Percentiles rank a stretch among this genome's conserved stretches.
Conservation (phyloP, 345 rosid genomes). For the Dipteronia sinensis region DNA sequence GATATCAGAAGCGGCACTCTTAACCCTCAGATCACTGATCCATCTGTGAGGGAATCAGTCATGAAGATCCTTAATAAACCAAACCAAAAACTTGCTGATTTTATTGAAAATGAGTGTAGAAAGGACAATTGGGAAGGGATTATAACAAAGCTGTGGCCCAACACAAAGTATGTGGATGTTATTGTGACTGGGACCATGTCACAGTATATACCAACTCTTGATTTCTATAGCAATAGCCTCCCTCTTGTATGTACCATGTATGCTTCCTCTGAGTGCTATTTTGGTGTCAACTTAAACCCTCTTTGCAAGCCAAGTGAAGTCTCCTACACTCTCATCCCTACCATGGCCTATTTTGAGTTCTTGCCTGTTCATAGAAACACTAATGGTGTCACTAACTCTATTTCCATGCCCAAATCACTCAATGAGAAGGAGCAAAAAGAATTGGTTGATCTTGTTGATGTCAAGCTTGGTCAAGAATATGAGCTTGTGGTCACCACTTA, state of each 20-base stretch:
- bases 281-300: conserved; percentile 85
- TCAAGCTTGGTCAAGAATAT: conserved; percentile 89
- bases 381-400: conserved; percentile 67
- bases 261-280: conserved; percentile 96
- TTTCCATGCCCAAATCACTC: conserved; percentile 65
- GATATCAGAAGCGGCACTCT: conserved; percentile 60
- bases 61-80: conserved; percentile 62
- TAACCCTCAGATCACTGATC: conserved; percentile 55
- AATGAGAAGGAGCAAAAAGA: conserved; percentile 82
- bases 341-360: conserved; percentile 96
- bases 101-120: conserved; percentile 52
- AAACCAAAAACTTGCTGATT: conserved; percentile 62
- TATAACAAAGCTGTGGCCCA: conserved; percentile 77
- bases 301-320: conserved; percentile 87
- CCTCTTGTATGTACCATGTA: conserved; percentile 97
- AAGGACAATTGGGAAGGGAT: conserved; percentile 71
- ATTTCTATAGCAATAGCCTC: conserved; percentile 79
- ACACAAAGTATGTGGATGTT: conserved; percentile 87
- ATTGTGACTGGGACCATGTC: conserved; percentile 99
- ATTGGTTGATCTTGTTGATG: conserved; percentile 89
- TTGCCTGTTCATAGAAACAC: conserved; percentile 73
- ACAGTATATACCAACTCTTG: conserved; percentile 93
- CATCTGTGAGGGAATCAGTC: conserved; percentile 57
- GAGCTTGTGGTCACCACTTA: conserved; percentile 98
- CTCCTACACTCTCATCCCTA: conserved; percentile 83